phyloP scores from a whole-genome alignment of 164 flowering plant species.

The Kingdonia uniflora region DNA sequence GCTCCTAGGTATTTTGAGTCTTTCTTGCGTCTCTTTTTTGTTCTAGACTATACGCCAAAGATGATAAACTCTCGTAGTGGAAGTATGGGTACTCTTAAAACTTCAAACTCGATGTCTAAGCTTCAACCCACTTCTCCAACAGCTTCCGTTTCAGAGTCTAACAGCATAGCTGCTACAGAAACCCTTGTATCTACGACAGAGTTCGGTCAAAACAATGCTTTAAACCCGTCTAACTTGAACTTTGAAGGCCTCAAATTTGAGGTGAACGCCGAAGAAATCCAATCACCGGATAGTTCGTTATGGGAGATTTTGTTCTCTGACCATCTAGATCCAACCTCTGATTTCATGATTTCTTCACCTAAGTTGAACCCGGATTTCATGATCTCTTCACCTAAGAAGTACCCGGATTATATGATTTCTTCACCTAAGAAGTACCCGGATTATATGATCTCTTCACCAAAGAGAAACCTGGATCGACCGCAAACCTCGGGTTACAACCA shows the following conservation, averaged over 20 bases:
- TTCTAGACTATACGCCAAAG: background rate
- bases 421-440: constrained; percentile 13
- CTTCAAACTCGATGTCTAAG: constrained; percentile 22
- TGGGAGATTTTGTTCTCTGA: constrained; percentile 63
- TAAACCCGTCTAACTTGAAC: constrained; percentile 30
- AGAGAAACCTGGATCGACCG: constrained; percentile 9
- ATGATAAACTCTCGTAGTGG: constrained; percentile 48
- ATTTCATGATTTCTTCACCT: constrained; percentile 62
- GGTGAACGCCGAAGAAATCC: constrained; percentile 33
- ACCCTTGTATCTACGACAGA: constrained; percentile 11
- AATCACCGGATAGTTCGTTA: constrained; percentile 43
- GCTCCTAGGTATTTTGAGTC: too few species aligned
- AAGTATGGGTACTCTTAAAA: constrained; percentile 34
- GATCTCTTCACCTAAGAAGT: constrained; percentile 41
- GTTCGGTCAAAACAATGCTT: constrained; percentile 10
- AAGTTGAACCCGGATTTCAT: constrained; percentile 19
- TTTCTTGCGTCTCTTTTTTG: background rate
- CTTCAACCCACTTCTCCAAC: constrained; percentile 25
- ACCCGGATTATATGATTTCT: constrained; percentile 8
- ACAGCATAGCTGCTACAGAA: constrained; percentile 10
- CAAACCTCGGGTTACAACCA: constrained; percentile 13
- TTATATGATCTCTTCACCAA: constrained; percentile 32
- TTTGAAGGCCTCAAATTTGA: constrained; percentile 35
- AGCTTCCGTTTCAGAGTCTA: constrained; percentile 24
- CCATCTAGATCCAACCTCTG: constrained; percentile 28